These are phyloP conservation scores for Fagus sylvatica DNA, from an alignment of 306 rosid genomes.

Conservation along the genomic window DNA sequence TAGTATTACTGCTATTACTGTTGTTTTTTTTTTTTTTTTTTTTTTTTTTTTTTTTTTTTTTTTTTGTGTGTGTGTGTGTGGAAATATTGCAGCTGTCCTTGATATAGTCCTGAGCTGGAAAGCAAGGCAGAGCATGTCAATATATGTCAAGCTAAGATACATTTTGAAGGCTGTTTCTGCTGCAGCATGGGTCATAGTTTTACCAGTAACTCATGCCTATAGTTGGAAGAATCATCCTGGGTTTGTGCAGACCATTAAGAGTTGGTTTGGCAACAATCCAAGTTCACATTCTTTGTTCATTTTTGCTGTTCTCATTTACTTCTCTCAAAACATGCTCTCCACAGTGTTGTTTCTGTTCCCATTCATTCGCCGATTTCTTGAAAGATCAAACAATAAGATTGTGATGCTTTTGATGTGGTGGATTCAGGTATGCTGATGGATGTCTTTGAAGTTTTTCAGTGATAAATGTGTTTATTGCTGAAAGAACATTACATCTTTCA, in stretches of 20 bases:
- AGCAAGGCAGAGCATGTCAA: constrained; percentile 80
- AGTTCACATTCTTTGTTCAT: constrained; percentile 87
- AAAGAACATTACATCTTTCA: constrained; percentile 20
- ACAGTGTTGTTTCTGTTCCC: constrained; percentile 79
- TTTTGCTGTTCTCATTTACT: constrained; percentile 74
- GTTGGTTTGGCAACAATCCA: constrained; percentile 85
- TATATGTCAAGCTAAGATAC: constrained; percentile 77
- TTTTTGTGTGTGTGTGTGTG: neutral
- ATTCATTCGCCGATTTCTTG: constrained; percentile 70
- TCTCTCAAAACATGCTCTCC: constrained; percentile 87
- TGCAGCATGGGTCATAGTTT: constrained; percentile 83
- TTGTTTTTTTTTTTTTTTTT: constrained; percentile 16
- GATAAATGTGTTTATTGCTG: neutral
- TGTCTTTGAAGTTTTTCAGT: constrained; percentile 14
- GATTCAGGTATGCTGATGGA: constrained; percentile 72
- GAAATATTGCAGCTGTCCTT: constrained; percentile 62
- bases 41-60: too few relatives aligned
- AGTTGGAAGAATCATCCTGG: constrained; percentile 86
- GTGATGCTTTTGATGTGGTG: constrained; percentile 90
- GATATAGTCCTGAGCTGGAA: constrained; percentile 89
- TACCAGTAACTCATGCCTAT: constrained; percentile 84
- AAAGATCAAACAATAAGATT: constrained; percentile 59
- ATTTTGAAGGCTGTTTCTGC: constrained; percentile 64
- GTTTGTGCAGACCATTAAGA: constrained; percentile 79
- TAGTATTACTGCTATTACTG: neutral